Evolutionary conservation across 2,329 filamentous ascomycete species (phyloP).

Genomic region (Plenodomus lindquistii): DNA sequence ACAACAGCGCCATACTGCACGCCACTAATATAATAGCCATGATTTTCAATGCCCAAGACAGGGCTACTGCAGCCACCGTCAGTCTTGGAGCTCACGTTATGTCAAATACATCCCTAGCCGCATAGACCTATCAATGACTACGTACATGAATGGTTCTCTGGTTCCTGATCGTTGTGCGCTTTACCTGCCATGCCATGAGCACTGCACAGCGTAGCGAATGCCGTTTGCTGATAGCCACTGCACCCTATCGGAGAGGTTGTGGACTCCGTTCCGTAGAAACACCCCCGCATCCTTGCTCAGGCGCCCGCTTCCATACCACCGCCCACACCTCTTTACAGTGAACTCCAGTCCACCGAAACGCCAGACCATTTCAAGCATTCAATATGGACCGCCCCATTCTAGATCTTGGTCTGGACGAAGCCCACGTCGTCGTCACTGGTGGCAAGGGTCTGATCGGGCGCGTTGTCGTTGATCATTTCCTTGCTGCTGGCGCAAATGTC

Average conservation of each 20-base stretch:
- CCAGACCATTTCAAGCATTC: background rate
- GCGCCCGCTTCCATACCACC: too few species aligned
- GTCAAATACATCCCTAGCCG: background rate
- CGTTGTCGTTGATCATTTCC: constrained; percentile 46
- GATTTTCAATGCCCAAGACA: background rate
- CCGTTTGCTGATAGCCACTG: background rate
- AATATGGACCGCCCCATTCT: background rate
- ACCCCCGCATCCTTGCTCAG: too few species aligned
- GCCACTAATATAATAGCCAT: background rate
- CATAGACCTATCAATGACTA: background rate
- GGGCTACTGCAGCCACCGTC: background rate
- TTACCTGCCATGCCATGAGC: background rate
- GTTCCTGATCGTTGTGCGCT: background rate
- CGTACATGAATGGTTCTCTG: too few species aligned
- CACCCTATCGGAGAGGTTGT: background rate
- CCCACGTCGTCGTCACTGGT: constrained; percentile 46
- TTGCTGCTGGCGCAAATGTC: constrained; percentile 49
- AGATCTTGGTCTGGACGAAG: background rate
- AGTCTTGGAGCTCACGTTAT: background rate
- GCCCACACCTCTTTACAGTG: background rate
- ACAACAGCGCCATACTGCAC: background rate
- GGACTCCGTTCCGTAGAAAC: background rate
- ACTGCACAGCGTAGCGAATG: background rate
- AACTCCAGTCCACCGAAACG: background rate
- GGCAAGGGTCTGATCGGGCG: constrained; percentile 48